These are phyloP conservation scores for Fusarium napiforme DNA, from an alignment of 2,329 filamentous ascomycete species.

Conservation along the genomic window DNA sequence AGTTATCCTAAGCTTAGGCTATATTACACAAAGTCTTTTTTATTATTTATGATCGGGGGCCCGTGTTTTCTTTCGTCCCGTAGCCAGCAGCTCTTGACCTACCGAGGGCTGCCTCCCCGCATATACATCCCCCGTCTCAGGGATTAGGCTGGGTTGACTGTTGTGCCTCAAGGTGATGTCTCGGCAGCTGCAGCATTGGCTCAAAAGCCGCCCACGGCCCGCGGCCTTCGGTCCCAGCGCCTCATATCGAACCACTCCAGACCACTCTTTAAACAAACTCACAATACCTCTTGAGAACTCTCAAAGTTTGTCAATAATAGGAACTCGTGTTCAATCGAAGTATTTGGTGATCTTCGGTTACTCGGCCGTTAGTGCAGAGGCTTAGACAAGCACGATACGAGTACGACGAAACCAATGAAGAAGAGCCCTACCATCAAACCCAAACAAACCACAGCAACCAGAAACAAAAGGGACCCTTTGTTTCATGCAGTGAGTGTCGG, in stretches of 20 bases:
- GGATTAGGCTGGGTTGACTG: no score
- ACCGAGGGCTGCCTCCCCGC: neutral
- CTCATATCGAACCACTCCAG: neutral
- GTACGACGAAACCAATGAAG: neutral
- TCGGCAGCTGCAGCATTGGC: neutral
- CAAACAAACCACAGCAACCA: neutral
- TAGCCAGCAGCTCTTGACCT: neutral
- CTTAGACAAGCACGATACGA: neutral
- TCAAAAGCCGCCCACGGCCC: neutral
- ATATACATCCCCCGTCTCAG: no score
- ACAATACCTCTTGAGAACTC: accelerated
- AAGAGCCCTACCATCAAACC: no score
- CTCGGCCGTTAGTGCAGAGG: neutral
- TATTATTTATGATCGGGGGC: neutral
- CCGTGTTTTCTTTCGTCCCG: neutral
- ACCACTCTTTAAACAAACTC: neutral
- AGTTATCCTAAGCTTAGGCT: neutral
- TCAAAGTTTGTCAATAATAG: neutral
- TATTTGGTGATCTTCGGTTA: neutral
- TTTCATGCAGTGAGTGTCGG: neutral
- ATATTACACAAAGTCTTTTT: neutral
- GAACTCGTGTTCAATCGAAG: neutral
- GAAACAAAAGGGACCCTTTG: neutral
- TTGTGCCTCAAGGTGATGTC: neutral
- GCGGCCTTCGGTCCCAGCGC: neutral